A percentile compares a stretch with the other conserved stretches of the same genome.
Conservation (phyloP, 2,329 filamentous ascomycete species). For the Trichoderma oligosporum region DNA sequence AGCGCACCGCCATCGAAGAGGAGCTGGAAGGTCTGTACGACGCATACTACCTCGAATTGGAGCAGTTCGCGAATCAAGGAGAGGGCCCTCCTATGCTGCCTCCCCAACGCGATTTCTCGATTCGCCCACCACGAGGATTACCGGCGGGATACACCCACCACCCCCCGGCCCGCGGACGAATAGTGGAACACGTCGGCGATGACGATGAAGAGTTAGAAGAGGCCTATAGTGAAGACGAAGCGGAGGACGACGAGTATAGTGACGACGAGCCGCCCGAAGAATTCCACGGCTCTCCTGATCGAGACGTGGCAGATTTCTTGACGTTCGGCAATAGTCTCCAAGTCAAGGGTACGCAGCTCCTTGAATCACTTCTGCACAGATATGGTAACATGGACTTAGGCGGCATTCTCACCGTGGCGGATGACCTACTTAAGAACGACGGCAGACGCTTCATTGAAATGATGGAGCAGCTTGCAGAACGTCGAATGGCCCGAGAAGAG, state of each 20-base stretch:
- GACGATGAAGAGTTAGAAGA: conserved; percentile 54
- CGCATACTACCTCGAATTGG: conserved; percentile 96
- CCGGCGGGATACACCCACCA: conserved; percentile 58
- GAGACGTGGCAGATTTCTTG: conserved; percentile 80
- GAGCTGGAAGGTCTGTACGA: conserved; percentile 97
- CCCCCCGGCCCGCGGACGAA: conserved; percentile 70
- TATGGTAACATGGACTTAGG: conserved; percentile 60
- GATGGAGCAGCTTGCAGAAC: conserved; percentile 99
- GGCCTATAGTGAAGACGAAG: conserved; percentile 49
- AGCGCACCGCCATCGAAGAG: conserved; percentile 95
- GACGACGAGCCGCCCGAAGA: conserved; percentile 67
- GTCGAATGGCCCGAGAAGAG: conserved; percentile 94
- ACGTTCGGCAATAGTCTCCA: conserved; percentile 97
- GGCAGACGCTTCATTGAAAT: conserved; percentile 99
- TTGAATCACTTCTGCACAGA: conserved; percentile 42
- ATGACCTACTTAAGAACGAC: conserved; percentile 97
- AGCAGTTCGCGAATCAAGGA: conserved; percentile 89
- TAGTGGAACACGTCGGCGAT: conserved; percentile 62
- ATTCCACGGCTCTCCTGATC: conserved; percentile 60
- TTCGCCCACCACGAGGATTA: conserved; percentile 55
- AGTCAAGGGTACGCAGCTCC: conserved; percentile 68
- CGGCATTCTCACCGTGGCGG: conserved; percentile 96
- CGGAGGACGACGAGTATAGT: conserved; percentile 57
- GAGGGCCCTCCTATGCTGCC: conserved; percentile 55
- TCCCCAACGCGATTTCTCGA: conserved; percentile 57